These are phyloP conservation scores for Aspergillus fumigatus DNA, from an alignment of 2,329 filamentous ascomycete genomes.

Conservation along the genomic window DNA sequence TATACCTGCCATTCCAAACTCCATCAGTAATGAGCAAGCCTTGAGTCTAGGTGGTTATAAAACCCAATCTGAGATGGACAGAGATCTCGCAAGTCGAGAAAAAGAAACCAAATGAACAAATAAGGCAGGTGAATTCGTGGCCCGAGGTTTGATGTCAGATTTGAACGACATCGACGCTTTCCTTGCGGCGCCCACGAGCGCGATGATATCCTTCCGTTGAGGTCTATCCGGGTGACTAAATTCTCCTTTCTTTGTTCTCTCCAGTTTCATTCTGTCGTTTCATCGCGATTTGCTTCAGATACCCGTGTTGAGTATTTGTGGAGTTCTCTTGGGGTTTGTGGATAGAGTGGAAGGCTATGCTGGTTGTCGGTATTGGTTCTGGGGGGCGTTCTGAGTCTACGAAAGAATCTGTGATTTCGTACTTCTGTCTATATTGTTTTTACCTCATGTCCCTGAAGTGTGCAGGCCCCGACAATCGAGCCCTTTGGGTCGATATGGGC, in stretches of 20 bases:
- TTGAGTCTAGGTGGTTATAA: slow-evolving; percentile 29
- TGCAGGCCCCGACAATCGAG: neutral
- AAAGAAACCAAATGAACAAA: slow-evolving; percentile 12
- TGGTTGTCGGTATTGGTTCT: neutral
- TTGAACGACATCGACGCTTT: neutral
- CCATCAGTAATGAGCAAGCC: slow-evolving; percentile 26
- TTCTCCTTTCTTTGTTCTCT: slow-evolving; percentile 4
- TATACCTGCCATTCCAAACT: slow-evolving; percentile 21
- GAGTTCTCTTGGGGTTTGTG: neutral
- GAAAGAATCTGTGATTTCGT: neutral
- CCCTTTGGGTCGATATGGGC: neutral
- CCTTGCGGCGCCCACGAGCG: neutral
- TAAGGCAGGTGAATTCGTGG: neutral
- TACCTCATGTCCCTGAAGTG: neutral
- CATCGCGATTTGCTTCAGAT: slow-evolving; percentile 12
- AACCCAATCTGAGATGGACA: slow-evolving; percentile 29
- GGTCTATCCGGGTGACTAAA: neutral
- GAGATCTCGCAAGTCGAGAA: slow-evolving; percentile 23
- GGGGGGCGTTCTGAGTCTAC: neutral
- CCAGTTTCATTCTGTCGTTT: neutral
- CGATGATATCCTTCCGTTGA: neutral
- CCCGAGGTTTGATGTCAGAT: neutral
- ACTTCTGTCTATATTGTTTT: neutral
- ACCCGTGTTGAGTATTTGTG: slow-evolving; percentile 12
- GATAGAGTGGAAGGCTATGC: neutral